Evolutionary conservation across 768 basidiomycete species (phyloP).

Genomic region (Kwoniella dejecticola): DNA sequence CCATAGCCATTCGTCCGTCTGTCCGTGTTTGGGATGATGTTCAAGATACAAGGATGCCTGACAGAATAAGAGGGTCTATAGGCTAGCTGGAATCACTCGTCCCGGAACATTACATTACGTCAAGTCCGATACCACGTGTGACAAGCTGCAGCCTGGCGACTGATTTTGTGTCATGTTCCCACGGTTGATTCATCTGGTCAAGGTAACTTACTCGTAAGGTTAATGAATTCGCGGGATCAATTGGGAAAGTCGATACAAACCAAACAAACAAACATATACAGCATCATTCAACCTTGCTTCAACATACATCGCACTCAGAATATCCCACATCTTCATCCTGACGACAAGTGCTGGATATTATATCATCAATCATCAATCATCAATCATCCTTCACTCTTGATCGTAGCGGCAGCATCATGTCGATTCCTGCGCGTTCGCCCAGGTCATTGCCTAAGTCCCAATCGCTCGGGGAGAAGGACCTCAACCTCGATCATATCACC

Average conservation of each 20-base stretch:
- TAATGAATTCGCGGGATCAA: too few relatives aligned
- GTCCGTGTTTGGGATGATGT: too few relatives aligned
- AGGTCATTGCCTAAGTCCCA: slow-evolving; percentile 24
- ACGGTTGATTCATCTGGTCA: slow-evolving; percentile 4
- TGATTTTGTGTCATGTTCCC: slow-evolving; percentile 27
- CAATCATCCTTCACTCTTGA: too few relatives aligned
- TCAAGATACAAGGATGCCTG: too few relatives aligned
- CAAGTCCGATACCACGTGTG: slow-evolving; percentile 4
- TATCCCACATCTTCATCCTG: neutral
- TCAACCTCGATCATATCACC: slow-evolving; percentile 28
- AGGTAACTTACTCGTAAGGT: too few relatives aligned
- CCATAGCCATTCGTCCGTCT: slow-evolving; percentile 16
- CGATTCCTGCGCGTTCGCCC: slow-evolving; percentile 24
- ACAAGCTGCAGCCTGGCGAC: slow-evolving; percentile 17
- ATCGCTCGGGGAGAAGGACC: slow-evolving; percentile 30
- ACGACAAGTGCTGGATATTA: too few relatives aligned
- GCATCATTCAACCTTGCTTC: neutral
- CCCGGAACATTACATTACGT: neutral
- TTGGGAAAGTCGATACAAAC: too few relatives aligned
- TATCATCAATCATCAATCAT: neutral
- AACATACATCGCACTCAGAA: slow-evolving; percentile 5
- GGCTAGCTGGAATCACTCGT: too few relatives aligned
- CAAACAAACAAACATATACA: slow-evolving; percentile 9
- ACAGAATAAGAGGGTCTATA: too few relatives aligned
- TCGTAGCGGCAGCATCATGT: slow-evolving; percentile 21